Evolutionary conservation across 495 filamentous ascomycete genomes (phyloP), one percentile per base, ranked within the genome.

Genomic region (Neohortaea acidophila): DNA sequence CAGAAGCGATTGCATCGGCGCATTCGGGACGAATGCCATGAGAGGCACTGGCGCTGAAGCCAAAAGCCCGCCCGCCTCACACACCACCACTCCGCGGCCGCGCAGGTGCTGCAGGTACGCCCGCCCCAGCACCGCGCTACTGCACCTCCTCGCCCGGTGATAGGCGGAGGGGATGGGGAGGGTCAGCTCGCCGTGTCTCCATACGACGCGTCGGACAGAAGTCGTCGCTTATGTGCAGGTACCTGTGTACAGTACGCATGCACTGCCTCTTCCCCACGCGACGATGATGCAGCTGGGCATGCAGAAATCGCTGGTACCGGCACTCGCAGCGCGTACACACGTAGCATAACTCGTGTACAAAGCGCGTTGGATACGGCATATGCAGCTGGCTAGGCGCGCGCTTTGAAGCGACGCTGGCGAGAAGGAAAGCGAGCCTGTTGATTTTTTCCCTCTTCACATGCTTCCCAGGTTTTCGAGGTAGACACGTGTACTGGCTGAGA

Each of bases 1-100:
- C 26, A 29, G 14, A 13, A 17, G 35, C 35, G 29, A 35, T 26
- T 43, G 35, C 33, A 48, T 38, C 22, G 45, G 44, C 32, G 38
- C 13, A 26, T 28, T 48, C 45, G 45, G 45, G 22, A 39, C 34
- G 45, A 23, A 7, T 31, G 26, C 18, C 22, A 13, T 11, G 36
- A 17, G 9, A 19, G 8, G 36, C 25, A 39, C 23, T 31, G 19
- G 25, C 38, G 43, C 43, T 31, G 31, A 32, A 35, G 29, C 43
- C 36, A n/a, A n/a, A n/a, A 45, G 25, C 36, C 14, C n/a, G 36
- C 23, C 23, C 12, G 4, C 25, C 36, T 25, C 17, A 38, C 11
- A 38, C 36, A 10, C 36, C 13, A 13, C 36, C 36, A 27, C 25
- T 38, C 22, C 13, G 23, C 27, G 22, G 9, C 12, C n/a, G 8